Evolutionary conservation across 257 asterid species (phyloP).

Genomic region (Buddleja alternifolia): DNA sequence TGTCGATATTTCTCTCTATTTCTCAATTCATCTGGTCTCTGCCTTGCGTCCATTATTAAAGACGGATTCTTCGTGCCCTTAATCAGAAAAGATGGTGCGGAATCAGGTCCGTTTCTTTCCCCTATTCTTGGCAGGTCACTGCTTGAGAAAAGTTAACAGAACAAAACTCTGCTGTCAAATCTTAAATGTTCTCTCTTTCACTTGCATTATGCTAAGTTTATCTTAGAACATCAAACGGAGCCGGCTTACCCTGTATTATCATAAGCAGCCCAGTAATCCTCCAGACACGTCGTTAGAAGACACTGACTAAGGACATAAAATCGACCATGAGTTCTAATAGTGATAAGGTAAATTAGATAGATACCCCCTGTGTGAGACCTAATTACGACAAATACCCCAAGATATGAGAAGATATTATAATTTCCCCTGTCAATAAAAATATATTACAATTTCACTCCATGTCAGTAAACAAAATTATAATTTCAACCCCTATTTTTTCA

Average conservation of each 20-base stretch:
- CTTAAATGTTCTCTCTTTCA: not conserved
- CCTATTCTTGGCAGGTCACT: conserved; percentile 56
- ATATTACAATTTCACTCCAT: too few relatives aligned
- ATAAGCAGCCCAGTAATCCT: conserved; percentile 75
- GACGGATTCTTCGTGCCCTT: conserved; percentile 41
- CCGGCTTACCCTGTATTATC: conserved; percentile 52
- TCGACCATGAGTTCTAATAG: conserved; percentile 24
- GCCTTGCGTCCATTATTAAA: conserved; percentile 36
- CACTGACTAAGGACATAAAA: conserved; percentile 61
- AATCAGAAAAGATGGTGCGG: conserved; percentile 37
- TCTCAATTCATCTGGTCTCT: conserved; percentile 36
- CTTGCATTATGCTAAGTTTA: conserved; percentile 1
- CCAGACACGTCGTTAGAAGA: conserved; percentile 68
- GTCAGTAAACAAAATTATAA: too few relatives aligned
- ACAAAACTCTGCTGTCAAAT: not conserved
- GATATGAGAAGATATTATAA: too few relatives aligned
- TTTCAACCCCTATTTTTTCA: too few relatives aligned
- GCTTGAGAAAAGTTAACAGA: conserved; percentile 35
- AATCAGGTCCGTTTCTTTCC: conserved; percentile 48
- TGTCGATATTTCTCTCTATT: conserved; percentile 39
- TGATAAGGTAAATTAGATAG: too few relatives aligned
- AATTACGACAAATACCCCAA: too few relatives aligned
- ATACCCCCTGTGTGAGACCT: too few relatives aligned
- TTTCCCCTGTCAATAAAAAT: too few relatives aligned
- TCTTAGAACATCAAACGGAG: conserved; percentile 19